Conservation (phyloP, 2,329 filamentous ascomycete species). For the Verticillium klebahnii region DNA sequence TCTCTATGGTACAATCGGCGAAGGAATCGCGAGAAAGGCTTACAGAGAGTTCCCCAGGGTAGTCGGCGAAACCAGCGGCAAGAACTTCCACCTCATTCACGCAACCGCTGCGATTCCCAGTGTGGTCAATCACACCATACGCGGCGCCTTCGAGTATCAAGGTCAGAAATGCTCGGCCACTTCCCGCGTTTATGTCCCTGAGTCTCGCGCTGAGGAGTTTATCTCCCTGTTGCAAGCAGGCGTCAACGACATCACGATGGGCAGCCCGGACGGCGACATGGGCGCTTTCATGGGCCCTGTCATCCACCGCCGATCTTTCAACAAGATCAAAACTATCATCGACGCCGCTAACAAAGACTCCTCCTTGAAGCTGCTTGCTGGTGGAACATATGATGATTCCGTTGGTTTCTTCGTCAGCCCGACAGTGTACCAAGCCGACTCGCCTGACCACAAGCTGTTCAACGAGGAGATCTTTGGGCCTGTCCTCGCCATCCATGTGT, state of each 20-base stretch:
- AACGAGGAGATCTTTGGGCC: conserved; percentile 45
- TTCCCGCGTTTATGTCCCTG: conserved; percentile 51
- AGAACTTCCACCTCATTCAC: conserved; percentile 49
- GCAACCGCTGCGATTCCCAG: conserved; percentile 39
- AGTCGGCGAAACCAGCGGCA: conserved; percentile 47
- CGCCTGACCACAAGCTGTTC: conserved; percentile 37
- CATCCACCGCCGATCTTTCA: conserved; percentile 41
- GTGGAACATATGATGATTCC: conserved; percentile 37
- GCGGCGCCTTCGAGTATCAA: conserved; percentile 45
- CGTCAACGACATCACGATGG: conserved; percentile 20
- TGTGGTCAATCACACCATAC: conserved; percentile 40
- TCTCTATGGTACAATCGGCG: conserved; percentile 25
- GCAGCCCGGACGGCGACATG: conserved; percentile 22
- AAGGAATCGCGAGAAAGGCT: conserved; percentile 16
- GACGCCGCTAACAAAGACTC: conserved; percentile 37
- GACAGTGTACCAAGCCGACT: conserved; percentile 38
- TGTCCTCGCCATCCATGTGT: conserved; percentile 40
- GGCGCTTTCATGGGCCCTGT: conserved; percentile 42
- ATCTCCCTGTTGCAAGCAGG: conserved; percentile 17
- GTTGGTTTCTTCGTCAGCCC: conserved; percentile 41
- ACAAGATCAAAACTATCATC: conserved; percentile 38
- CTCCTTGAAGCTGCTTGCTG: conserved; percentile 35
- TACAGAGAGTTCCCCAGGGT: conserved; percentile 36
- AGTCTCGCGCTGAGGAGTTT: conserved; percentile 31
- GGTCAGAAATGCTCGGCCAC: conserved; percentile 49